Base-by-base conservation (phyloP, 176 grass and related monocot species). In the Otatea glauca region DNA sequence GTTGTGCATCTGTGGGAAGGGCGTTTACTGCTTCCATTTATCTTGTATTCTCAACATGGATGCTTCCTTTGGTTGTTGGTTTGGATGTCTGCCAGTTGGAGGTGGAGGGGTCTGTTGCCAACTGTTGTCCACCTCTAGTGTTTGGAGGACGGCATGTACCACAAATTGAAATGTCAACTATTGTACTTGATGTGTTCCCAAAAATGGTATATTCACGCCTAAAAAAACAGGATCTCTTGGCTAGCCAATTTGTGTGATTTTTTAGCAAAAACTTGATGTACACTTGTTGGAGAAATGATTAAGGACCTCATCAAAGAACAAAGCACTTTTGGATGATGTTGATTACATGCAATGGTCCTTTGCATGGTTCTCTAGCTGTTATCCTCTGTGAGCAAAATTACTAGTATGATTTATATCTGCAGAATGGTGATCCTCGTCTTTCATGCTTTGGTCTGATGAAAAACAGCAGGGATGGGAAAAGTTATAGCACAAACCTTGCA, bases 371-470 rank as follows among this genome's bases (percentile, higher is more conserved):
- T 86, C 15, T 13, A 43, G 25, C 25, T 69, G 4, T 79, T 61
- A 60, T 87, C 66, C 24, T 69, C 3, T 11, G 2, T 64, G 23
- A 35, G 4, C 18, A 53, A 35, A 75, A 87, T 39, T 62, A 55
- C 69, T 68, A 27, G 75, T 70, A 47, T 20, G 51, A 24, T 85
- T 68, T 77, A 18, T 84, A 45, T 89, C 10, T 75, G n/a, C 90
- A 99, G 96, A 86, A 94, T 86, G 96, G 96, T 7, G 86, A 96
- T 86, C 96, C 96, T 84, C 80, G 91, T 10, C 91, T 99, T 84
- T 99, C 96, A 59, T 94, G 93, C 88, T 99, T 99, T 76, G 96
- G 96, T 61, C 79, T 99, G 66, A 96, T 99, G 93, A 99, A 99
- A 81, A 99, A 99, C 58, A 99, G 96, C 75, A 89, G 96, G 69